Base-by-base conservation (phyloP, 2,329 filamentous ascomycete species). In the Stenocarpella maydis region DNA sequence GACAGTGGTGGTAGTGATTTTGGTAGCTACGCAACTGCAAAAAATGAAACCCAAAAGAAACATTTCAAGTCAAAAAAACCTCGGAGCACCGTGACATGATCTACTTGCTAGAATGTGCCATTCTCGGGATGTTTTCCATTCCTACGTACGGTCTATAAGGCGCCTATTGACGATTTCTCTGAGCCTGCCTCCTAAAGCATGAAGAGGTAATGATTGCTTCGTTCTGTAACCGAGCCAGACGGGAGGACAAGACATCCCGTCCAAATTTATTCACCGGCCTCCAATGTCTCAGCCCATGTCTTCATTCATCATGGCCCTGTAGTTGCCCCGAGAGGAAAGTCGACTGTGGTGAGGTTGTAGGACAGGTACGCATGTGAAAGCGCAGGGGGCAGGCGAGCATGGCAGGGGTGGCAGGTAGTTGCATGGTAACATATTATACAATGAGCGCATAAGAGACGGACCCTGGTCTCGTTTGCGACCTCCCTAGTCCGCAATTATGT, bases 11-110 rank as follows among this genome's bases (percentile, higher is more conserved):
- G 34, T 39, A 45, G 41, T 39, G 41, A 55, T 63, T 67, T n/a
- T 60, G 28, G 50, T 70, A 65, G 50, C 58, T 68, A 70, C 43
- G 50, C 45, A 63, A 65, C 69, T 65, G 45, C 47, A 65, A 26
- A 65, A 68, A 43, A 67, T 52, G 60, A 65, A 53, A 69, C 58
- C 7, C 21, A 70, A 68, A 55, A 61, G 52, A 63, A 34, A 54
- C 28, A 34, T 39, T 65, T 37, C 39, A 69, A 50, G 24, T 21
- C n/a, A 26, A 45, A 19, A 39, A 28, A 4, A 34, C n/a, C n/a
- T 2, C 19, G n/a, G 17, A n/a, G 15, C 41, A 34, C 3, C n/a
- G 43, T 49, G 34, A 14, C 24, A 17, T 49, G n/a, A 43, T 17
- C 21, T 21, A n/a, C 34, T 45, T 55, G 37, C 24, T 39, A 6